Percentiles rank a stretch among this genome's conserved stretches.
phyloP scores from a whole-genome alignment of 805 yeast species.

The Kodamaea neixiangensis region DNA sequence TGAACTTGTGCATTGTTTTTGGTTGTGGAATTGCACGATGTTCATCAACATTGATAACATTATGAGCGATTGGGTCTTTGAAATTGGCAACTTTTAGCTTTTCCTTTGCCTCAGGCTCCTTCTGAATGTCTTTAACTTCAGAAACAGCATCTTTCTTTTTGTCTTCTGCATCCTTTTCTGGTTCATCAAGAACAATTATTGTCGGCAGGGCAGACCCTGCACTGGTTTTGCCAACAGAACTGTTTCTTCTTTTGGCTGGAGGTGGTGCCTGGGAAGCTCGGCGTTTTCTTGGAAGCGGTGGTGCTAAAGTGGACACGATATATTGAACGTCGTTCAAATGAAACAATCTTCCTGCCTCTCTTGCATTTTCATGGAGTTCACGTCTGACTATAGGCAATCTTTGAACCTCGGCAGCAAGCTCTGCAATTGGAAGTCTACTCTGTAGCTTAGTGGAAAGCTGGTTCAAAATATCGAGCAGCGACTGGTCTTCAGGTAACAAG shows the following conservation, averaged over 20 bases:
- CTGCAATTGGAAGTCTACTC: constrained; percentile 24
- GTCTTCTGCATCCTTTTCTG: background rate
- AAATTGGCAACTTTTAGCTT: background rate
- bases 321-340: constrained; percentile 11
- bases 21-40: background rate
- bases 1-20: background rate
- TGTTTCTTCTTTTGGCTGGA: background rate
- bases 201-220: background rate
- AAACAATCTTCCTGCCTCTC: constrained; percentile 33
- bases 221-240: background rate
- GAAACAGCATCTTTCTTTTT: too few relatives aligned
- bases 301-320: background rate
- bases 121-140: background rate
- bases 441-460: constrained; percentile 20
- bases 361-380: constrained; percentile 30
- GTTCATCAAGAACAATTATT: background rate
- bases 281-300: background rate
- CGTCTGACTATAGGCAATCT: constrained; percentile 30
- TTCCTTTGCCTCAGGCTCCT: background rate
- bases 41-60: background rate
- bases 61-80: background rate
- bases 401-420: constrained; percentile 21
- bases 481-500: constrained; percentile 9
- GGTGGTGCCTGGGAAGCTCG: background rate
- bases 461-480: constrained; percentile 18